phyloP scores from a whole-genome alignment of 805 yeast species.

The Wickerhamomyces xylosicus region DNA sequence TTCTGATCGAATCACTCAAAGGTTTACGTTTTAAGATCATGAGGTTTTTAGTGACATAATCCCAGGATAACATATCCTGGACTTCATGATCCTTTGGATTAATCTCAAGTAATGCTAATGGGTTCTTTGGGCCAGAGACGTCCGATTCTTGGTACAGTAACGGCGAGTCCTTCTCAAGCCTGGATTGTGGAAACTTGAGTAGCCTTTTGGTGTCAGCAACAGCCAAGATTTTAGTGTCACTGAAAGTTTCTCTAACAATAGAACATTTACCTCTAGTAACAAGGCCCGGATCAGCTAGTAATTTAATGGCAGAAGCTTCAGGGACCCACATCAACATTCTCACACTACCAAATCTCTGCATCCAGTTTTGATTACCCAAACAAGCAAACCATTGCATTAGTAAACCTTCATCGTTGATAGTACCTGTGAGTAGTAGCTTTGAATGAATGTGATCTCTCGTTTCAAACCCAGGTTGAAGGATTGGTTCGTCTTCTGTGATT shows the following conservation, averaged over 20 bases:
- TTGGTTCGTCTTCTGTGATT: slow-evolving; percentile 34
- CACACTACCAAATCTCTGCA: slow-evolving; percentile 62
- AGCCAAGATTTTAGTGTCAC: slow-evolving; percentile 51
- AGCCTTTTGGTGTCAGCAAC: slow-evolving; percentile 20
- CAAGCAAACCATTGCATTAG: slow-evolving; percentile 70
- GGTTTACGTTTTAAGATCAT: slow-evolving; percentile 38
- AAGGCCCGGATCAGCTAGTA: slow-evolving; percentile 46
- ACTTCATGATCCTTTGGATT: slow-evolving; percentile 34
- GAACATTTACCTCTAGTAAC: slow-evolving; percentile 50
- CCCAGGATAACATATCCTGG: slow-evolving; percentile 44
- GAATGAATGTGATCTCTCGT: slow-evolving; percentile 35
- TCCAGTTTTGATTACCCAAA: slow-evolving; percentile 61
- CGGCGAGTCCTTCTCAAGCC: slow-evolving; percentile 20
- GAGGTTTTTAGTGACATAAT: slow-evolving; percentile 54
- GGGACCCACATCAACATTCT: slow-evolving; percentile 64
- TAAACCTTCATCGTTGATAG: slow-evolving; percentile 55
- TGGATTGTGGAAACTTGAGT: slow-evolving; percentile 10
- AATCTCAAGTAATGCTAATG: slow-evolving; percentile 42
- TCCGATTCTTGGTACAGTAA: slow-evolving; percentile 4
- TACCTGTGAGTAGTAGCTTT: slow-evolving; percentile 47
- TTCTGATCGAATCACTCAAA: slow-evolving; percentile 33
- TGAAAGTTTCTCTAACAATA: slow-evolving; percentile 51
- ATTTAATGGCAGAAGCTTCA: slow-evolving; percentile 47
- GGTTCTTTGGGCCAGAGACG: slow-evolving; percentile 14
- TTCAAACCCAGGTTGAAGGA: slow-evolving; percentile 28